A percentile compares a stretch with the other conserved stretches of the same genome.
phyloP scores from a whole-genome alignment of 495 filamentous ascomycete species.

The Neurospora sp. region DNA sequence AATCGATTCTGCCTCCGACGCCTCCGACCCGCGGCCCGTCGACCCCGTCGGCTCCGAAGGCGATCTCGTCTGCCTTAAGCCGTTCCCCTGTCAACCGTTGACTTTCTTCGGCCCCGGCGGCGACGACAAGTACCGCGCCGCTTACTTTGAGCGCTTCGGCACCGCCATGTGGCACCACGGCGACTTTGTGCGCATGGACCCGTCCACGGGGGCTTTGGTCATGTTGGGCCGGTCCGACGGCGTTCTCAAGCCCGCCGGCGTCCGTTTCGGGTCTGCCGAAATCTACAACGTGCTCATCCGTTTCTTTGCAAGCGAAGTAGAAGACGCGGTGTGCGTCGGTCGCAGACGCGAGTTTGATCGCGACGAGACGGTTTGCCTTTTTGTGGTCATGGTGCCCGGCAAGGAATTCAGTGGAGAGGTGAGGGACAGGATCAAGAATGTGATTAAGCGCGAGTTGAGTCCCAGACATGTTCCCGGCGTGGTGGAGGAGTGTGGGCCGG shows the following conservation, averaged over 20 bases:
- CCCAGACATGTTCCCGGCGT: conserved; percentile 76
- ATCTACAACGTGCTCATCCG: conserved; percentile 86
- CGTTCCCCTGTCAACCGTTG: conserved; percentile 86
- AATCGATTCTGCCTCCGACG: conserved; percentile 50
- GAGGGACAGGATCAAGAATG: conserved; percentile 46
- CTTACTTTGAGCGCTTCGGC: conserved; percentile 78
- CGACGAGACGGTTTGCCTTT: conserved; percentile 81
- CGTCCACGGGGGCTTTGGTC: conserved; percentile 60
- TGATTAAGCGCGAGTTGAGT: conserved; percentile 64
- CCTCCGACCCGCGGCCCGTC: conserved; percentile 26
- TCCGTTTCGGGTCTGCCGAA: conserved; percentile 72
- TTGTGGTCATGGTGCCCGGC: conserved; percentile 61
- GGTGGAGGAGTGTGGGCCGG: conserved; percentile 55
- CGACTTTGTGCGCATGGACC: conserved; percentile 76
- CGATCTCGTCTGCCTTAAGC: conserved; percentile 79
- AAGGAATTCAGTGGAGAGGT: conserved; percentile 41
- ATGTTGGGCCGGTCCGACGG: conserved; percentile 77
- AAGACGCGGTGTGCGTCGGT: conserved; percentile 79
- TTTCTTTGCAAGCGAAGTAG: conserved; percentile 65
- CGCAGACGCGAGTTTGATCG: conserved; percentile 58
- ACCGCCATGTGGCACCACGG: conserved; percentile 79
- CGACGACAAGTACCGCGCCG: conserved; percentile 61
- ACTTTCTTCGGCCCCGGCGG: conserved; percentile 73
- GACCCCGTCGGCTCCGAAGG: conserved; percentile 55
- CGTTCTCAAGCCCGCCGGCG: conserved; percentile 67